Evolutionary conservation across 1,284 basidiomycete species (phyloP), one percentile per base, ranked within the genome.

Genomic region (Fomitopsis schrenkii): DNA sequence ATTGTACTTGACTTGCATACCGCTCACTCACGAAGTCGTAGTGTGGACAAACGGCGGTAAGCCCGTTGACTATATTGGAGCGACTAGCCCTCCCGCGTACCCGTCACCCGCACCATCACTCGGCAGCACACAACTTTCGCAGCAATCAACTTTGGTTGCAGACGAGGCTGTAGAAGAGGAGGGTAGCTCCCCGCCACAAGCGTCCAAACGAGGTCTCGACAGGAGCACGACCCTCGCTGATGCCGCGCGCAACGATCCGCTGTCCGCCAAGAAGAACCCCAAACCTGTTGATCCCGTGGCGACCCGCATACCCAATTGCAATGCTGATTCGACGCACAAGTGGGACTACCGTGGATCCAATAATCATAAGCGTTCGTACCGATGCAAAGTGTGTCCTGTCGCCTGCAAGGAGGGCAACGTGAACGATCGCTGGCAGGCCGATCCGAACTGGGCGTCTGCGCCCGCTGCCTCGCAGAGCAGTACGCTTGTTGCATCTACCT

Each of bases 61-160:
- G 36, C 67, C 68, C 1, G 61, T 66, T 2, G 53, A 67, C 17
- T 66, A 64, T 53, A 59, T 69, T 14, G 68, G 68, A 5, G 58
- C 52, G n/a, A 22, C 52, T 10, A 22, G 9, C 19, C 30, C 8
- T 52, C 57, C 35, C 12, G 19, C 30, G 19, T 2, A 15, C 14
- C 9, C 3, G 10, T 6, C 17, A 2, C 41, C 28, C n/a, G n/a
- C 44, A 22, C 30, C 40, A 12, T 62, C 4, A 41, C 38, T 15
- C 40, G 28, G n/a, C 44, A 42, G 1, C 53, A 48, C 33, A n/a
- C 50, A n/a, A 4, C 33, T n/a, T 6, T 17, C 64, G 40, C n/a
- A 45, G n/a, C 19, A 19, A 6, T 38, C 52, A 8, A 54, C 52
- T 9, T 30, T 41, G 5, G 60, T 61, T 9, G 63, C 64, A 3